A percentile compares a stretch with the other conserved stretches of the same genome.
phyloP scores from a whole-genome alignment of 2,329 filamentous ascomycete genomes.

The Chaetomiaceae sp. region DNA sequence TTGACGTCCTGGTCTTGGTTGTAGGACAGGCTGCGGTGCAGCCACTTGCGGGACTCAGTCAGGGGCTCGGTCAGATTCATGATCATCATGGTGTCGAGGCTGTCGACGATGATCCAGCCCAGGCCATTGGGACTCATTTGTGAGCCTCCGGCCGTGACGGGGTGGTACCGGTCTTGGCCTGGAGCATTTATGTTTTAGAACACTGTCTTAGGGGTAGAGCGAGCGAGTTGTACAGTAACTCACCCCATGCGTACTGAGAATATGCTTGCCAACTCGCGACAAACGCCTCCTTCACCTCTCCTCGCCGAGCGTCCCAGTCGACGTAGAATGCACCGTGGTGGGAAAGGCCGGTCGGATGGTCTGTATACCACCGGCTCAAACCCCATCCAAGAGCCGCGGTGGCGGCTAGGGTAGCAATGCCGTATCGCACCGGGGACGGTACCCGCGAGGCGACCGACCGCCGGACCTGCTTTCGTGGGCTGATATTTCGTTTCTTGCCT shows the following conservation, averaged over 20 bases:
- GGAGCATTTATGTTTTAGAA: not conserved
- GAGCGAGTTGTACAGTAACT: too few species aligned
- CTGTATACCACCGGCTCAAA: not conserved
- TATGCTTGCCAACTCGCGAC: conserved; percentile 89
- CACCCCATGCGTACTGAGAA: conserved; percentile 89
- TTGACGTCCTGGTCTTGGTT: conserved; percentile 93
- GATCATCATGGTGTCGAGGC: conserved; percentile 91
- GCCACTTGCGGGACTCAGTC: conserved; percentile 81
- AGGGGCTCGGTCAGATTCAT: conserved; percentile 93
- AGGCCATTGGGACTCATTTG: conserved; percentile 86
- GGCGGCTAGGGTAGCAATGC: not conserved
- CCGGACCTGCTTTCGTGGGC: not conserved
- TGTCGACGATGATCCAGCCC: conserved; percentile 97
- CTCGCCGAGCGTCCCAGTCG: conserved; percentile 45
- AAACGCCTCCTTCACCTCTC: conserved; percentile 87
- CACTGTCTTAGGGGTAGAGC: not conserved
- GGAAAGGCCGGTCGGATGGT: conserved; percentile 2
- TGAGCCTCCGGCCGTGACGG: conserved; percentile 68
- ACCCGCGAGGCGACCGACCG: not conserved
- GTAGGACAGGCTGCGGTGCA: conserved; percentile 74
- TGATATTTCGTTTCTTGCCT: not conserved
- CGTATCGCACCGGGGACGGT: not conserved
- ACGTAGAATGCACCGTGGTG: not conserved
- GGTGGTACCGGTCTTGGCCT: conserved; percentile 84
- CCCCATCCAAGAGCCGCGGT: not conserved